Conservation (phyloP, 306 rosid species). For the Vigna nakashimae region DNA sequence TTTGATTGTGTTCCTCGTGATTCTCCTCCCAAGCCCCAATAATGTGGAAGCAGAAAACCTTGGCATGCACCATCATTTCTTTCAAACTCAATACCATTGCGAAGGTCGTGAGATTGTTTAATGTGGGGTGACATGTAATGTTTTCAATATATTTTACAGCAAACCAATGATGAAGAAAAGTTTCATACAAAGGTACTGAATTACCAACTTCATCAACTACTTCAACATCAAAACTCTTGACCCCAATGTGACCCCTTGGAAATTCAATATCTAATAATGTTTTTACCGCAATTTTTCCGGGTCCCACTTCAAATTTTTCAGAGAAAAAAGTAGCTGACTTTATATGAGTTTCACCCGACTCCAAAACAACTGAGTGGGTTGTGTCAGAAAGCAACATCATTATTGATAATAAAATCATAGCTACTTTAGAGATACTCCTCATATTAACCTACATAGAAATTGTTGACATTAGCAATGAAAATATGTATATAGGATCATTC, state of each 20-base stretch:
- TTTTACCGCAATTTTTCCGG: background rate
- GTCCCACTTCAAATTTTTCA: background rate
- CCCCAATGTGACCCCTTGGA: constrained; percentile 37
- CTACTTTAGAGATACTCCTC: background rate
- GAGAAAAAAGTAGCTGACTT: constrained; percentile 10
- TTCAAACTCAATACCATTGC: background rate
- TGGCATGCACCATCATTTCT: background rate
- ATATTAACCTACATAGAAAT: background rate
- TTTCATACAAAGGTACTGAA: constrained; percentile 16
- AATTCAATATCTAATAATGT: background rate
- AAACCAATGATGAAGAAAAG: constrained; percentile 3
- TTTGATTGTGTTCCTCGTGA: background rate
- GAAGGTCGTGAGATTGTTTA: background rate
- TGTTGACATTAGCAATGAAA: too few species aligned
- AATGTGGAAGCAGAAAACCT: background rate
- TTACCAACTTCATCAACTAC: constrained; percentile 23
- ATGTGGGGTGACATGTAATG: background rate
- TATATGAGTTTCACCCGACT: background rate
- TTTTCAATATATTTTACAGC: background rate
- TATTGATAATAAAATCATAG: background rate
- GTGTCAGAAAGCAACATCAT: background rate
- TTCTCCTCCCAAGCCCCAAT: background rate
- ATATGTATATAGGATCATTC: too few species aligned
- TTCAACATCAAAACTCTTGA: constrained; percentile 36
- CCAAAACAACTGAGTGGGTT: background rate